Evolutionary conservation across 495 filamentous ascomycete genomes (phyloP), one percentile per base, ranked within the genome.

Genomic region (Neurospora intermedia): DNA sequence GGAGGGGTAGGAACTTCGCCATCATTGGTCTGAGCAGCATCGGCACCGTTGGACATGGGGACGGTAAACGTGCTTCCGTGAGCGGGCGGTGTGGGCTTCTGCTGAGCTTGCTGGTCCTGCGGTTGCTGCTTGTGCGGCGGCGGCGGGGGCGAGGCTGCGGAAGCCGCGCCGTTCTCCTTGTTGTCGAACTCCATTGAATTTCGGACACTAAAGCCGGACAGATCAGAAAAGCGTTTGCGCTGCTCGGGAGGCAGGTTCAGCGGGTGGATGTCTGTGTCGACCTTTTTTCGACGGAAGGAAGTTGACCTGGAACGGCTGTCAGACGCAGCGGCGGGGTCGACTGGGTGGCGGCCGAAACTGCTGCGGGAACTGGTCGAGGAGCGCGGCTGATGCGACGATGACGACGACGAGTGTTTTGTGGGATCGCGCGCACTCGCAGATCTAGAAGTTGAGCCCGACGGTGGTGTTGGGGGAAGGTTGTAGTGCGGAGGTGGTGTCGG

Each of bases 171-270:
- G 76, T 84, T 84, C 71, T 93, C 92, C 73, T 86, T 86, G 54
- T 66, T 66, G 80, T 97, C 94, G 74, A 94, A 82, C 73, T 97
- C 93, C 93, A 97, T 97, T 54, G 82, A 89, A 74, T 83, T 89
- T 74, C 91, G 89, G 70, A 84, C 87, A 80, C 87, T 89, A 79
- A 88, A 88, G 75, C 89, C 91, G 82, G 91, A 89, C 70, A 90
- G 89, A 70, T 91, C 92, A 54, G 92, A 88, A 69, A 88, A 81
- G 72, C 91, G 89, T 81, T 89, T 90, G 74, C 92, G 87, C 86
- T 96, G 89, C 82, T 96, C 93, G 46, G 93, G 93, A 4, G 91
- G 93, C 42, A 95, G 88, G 78, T 97, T 97, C 69, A 97, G 86
- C 43, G 94, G 94, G 81, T 97, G 94, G 9, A 86, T 87, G 74